Percentiles rank a stretch among this genome's conserved stretches.
These are phyloP conservation scores for Talaromyces sp. DNA, from an alignment of 2,329 filamentous ascomycete genomes.

Conservation along the genomic window DNA sequence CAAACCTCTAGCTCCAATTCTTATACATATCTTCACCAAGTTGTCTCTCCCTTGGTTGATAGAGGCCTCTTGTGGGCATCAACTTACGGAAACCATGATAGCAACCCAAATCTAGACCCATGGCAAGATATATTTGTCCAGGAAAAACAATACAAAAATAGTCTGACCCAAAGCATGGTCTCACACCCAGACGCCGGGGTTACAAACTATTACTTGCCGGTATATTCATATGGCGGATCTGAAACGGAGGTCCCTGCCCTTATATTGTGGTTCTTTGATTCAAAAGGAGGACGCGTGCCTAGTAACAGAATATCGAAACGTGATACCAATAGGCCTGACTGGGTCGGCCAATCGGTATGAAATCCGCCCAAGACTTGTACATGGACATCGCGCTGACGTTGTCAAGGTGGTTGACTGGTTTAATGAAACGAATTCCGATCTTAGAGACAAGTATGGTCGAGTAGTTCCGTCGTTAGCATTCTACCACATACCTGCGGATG, in stretches of 20 bases:
- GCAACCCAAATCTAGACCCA: constrained; percentile 52
- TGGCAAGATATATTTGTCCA: constrained; percentile 38
- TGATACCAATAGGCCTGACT: constrained; percentile 22
- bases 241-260: constrained; percentile 36
- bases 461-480: constrained; percentile 41
- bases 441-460: constrained; percentile 27
- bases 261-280: constrained; percentile 71
- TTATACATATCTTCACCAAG: constrained; percentile 55
- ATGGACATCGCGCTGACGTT: not conserved
- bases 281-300: constrained; percentile 47
- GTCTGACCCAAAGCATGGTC: constrained; percentile 43
- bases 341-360: constrained; percentile 39
- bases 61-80: constrained; percentile 59
- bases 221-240: constrained; percentile 41
- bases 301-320: no score
- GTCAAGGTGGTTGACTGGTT: constrained; percentile 42
- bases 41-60: constrained; percentile 55
- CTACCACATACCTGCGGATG: constrained; percentile 50
- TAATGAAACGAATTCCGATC: constrained; percentile 22
- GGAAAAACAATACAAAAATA: constrained; percentile 34
- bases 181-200: constrained; percentile 34
- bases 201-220: constrained; percentile 53
- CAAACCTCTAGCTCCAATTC: constrained; percentile 54
- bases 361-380: not conserved
- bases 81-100: constrained; percentile 69